Evolutionary conservation across 1,284 basidiomycete species (phyloP), one percentile per base, ranked within the genome.

Genomic region (Sporisorium reilianum): DNA sequence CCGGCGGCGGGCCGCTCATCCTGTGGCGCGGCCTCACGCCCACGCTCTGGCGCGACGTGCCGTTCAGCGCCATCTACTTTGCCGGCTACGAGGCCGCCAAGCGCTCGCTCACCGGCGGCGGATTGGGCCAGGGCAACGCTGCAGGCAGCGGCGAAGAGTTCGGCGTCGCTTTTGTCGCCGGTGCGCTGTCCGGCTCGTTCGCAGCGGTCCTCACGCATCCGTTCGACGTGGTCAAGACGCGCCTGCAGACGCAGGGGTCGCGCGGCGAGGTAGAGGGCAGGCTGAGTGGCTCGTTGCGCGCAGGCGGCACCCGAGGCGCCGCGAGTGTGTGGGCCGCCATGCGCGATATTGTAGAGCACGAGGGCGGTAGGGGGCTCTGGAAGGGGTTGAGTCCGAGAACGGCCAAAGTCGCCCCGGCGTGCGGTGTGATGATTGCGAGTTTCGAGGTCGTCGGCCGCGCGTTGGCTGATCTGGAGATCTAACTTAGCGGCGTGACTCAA

Each of bases 351-450:
- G 81, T 93, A 28, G 88, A 88, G 54, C 91, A 88, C 7, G 97
- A 99, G 85, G 96, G 96, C 0, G 71, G 87, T 14, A 84, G 87
- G 7, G 93, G 93, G 2, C 86, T 98, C 40, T 97, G 93, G 85
- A 90, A 92, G 41, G 96, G 96, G 0, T 86, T 95, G 40, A 87
- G 91, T 5, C 96, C 97, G 34, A 90, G 96, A 36, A 90, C 96
- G 55, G 94, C 91, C 30, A 99, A 99, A 86, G 95, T 98, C 73
- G 96, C 95, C 5, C 97, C 97, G n/a, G 95, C 97, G 26, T 99
- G 97, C 86, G 96, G 96, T 30, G 92, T 96, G 72, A 95, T 96
- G 94, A 97, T 99, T 84, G 91, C 92, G 59, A 94, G 91, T 82
- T 99, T 93, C 84, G 95, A 99, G 89, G 94, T 87, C 23, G 87